Percentiles rank a stretch among this genome's conserved stretches.
Conservation (phyloP, 257 asterid species). For the Primulina huaijiensis region DNA sequence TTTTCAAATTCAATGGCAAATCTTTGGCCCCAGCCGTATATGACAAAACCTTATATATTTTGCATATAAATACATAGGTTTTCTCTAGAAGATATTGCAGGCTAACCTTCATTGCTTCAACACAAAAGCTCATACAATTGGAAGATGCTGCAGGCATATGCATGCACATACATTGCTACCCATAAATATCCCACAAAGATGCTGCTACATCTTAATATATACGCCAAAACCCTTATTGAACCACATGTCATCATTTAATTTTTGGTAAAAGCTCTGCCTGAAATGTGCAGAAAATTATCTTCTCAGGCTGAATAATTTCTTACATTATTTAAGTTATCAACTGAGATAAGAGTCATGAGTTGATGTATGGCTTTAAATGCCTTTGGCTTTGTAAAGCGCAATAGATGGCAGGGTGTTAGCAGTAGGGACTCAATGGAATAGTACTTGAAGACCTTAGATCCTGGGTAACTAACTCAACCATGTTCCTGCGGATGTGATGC, state of each 20-base stretch:
- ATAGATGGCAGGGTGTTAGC: too few relatives aligned
- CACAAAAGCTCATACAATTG: not conserved
- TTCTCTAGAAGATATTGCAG: slow-evolving; percentile 8
- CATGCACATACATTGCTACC: not conserved
- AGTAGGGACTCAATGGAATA: not conserved
- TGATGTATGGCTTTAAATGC: not conserved
- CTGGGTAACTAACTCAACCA: too few relatives aligned
- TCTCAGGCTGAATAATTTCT: not conserved
- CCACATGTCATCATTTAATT: slow-evolving; percentile 3
- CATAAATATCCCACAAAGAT: not conserved
- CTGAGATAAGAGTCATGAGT: not conserved
- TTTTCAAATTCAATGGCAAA: not conserved
- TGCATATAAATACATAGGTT: not conserved
- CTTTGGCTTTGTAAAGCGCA: not conserved
- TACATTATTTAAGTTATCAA: not conserved
- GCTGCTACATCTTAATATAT: not conserved
- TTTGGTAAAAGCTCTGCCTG: not conserved
- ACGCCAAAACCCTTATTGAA: not conserved
- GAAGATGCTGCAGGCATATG: not conserved
- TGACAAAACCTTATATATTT: not conserved
- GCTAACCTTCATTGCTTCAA: not conserved
- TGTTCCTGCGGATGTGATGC: too few relatives aligned
- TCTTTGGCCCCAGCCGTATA: not conserved
- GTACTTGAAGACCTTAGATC: too few relatives aligned
- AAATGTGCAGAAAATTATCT: not conserved